A percentile compares a stretch with the other conserved stretches of the same genome.
Evolutionary conservation across 1,139 yeast genomes (phyloP).

Genomic region (Hansenula sp.): DNA sequence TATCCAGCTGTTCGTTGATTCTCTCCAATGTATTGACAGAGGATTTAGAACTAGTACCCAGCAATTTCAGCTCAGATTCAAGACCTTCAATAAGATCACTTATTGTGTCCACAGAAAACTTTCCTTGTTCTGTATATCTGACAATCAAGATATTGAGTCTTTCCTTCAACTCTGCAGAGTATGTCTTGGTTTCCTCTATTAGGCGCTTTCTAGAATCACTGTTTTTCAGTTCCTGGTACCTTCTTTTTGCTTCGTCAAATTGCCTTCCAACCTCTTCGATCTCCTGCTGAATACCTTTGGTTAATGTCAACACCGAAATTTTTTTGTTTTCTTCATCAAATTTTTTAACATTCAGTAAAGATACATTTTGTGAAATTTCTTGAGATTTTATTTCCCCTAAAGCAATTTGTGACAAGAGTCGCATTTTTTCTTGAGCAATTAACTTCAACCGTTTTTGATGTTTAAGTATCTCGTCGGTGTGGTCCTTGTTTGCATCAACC

Average conservation of each 20-base stretch:
- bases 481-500: conserved; percentile 19
- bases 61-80: conserved; percentile 32
- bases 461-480: conserved; percentile 12
- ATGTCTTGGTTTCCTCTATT: conserved; percentile 35
- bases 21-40: conserved; percentile 35
- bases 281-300: conserved; percentile 33
- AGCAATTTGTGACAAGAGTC: conserved; percentile 24
- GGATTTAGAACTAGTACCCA: conserved; percentile 34
- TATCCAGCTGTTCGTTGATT: conserved; percentile 25
- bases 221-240: conserved; percentile 39
- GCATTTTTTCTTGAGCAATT: conserved; percentile 15
- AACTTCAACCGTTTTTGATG: conserved; percentile 18
- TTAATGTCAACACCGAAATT: conserved; percentile 29
- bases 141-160: conserved; percentile 41
- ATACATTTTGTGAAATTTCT: conserved; percentile 18
- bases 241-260: conserved; percentile 37
- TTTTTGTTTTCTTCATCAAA: conserved; percentile 32
- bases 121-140: conserved; percentile 37
- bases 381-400: conserved; percentile 13
- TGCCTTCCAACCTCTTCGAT: conserved; percentile 28
- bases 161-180: conserved; percentile 40
- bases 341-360: conserved; percentile 23
- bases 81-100: conserved; percentile 30
- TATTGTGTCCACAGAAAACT: conserved; percentile 37
- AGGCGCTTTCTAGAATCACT: conserved; percentile 42